Evolutionary conservation across 2,329 filamentous ascomycete genomes (phyloP).

Genomic region (Cytospora piceae): DNA sequence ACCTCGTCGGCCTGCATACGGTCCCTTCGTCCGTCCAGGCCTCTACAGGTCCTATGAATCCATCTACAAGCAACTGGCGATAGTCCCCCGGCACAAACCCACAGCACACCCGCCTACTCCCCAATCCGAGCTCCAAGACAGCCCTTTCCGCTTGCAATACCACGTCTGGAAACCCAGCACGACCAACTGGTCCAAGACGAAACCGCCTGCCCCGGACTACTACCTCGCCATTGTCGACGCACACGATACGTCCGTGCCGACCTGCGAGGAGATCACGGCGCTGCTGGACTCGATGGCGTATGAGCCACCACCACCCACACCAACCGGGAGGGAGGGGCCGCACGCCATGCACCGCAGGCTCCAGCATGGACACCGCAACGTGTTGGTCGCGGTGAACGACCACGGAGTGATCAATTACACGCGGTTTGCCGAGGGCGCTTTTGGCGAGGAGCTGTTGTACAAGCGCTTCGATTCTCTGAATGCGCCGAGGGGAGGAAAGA

Average conservation of each 20-base stretch:
- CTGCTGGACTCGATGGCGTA: conserved; percentile 76
- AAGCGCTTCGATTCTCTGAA: conserved; percentile 54
- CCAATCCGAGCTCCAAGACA: conserved; percentile 40
- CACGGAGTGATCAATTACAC: conserved; percentile 89
- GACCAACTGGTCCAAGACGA: conserved; percentile 73
- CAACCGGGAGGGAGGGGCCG: conserved; percentile 44
- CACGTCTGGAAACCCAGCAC: conserved; percentile 78
- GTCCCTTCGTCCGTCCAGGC: conserved; percentile 65
- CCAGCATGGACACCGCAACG: conserved; percentile 82
- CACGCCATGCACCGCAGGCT: conserved; percentile 72
- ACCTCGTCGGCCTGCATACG: conserved; percentile 44
- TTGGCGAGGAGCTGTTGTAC: conserved; percentile 74
- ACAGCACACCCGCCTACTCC: conserved; percentile 34
- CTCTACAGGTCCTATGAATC: conserved; percentile 68
- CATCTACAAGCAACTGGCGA: conserved; percentile 75
- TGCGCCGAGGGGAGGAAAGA: conserved; percentile 44
- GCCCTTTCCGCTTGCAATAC: conserved; percentile 74
- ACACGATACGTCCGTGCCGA: conserved; percentile 71
- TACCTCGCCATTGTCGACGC: conserved; percentile 82
- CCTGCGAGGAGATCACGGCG: conserved; percentile 69
- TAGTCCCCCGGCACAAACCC: conserved; percentile 73
- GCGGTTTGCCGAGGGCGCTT: conserved; percentile 77
- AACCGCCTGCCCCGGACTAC: conserved; percentile 73
- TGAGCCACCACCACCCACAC: conserved; percentile 63
- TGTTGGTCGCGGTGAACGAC: conserved; percentile 86